These are phyloP conservation scores for Aspergillus sclerotialis DNA, from an alignment of 2,329 filamentous ascomycete genomes.

Conservation along the genomic window DNA sequence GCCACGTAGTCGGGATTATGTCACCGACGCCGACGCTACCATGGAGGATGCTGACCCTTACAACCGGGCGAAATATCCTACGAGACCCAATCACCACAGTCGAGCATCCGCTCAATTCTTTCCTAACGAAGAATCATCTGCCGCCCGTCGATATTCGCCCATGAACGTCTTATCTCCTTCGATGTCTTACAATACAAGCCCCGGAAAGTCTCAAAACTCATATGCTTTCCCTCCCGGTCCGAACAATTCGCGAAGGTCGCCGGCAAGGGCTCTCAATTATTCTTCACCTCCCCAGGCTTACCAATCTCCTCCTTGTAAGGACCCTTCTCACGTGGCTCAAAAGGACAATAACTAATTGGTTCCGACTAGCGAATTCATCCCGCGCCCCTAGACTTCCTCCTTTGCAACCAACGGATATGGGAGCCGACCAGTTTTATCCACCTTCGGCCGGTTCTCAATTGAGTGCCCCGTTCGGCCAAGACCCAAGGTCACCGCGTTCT, in stretches of 20 bases:
- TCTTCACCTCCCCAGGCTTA: slow-evolving; percentile 51
- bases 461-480: slow-evolving; percentile 57
- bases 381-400: slow-evolving; percentile 64
- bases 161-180: slow-evolving; percentile 84
- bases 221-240: slow-evolving; percentile 48
- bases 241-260: slow-evolving; percentile 64
- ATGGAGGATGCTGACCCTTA: slow-evolving; percentile 92
- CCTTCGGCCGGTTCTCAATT: slow-evolving; percentile 63
- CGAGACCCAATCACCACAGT: slow-evolving; percentile 64
- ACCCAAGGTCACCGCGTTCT: slow-evolving; percentile 43
- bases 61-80: slow-evolving; percentile 76
- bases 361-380: slow-evolving; percentile 39
- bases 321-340: slow-evolving; percentile 5
- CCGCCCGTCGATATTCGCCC: slow-evolving; percentile 87
- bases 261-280: slow-evolving; percentile 58
- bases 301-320: slow-evolving; percentile 53
- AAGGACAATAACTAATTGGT: no score
- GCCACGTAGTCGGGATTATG: slow-evolving; percentile 56
- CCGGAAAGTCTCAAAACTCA: slow-evolving; percentile 45
- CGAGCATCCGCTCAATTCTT: slow-evolving; percentile 68
- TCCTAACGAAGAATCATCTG: slow-evolving; percentile 68
- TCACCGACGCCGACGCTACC: slow-evolving; percentile 64
- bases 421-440: slow-evolving; percentile 64
- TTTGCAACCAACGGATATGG: slow-evolving; percentile 62
- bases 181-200: slow-evolving; percentile 66